These are phyloP conservation scores for Annona squamosa DNA, from an alignment of 164 flowering plant species.

Conservation along the genomic window DNA sequence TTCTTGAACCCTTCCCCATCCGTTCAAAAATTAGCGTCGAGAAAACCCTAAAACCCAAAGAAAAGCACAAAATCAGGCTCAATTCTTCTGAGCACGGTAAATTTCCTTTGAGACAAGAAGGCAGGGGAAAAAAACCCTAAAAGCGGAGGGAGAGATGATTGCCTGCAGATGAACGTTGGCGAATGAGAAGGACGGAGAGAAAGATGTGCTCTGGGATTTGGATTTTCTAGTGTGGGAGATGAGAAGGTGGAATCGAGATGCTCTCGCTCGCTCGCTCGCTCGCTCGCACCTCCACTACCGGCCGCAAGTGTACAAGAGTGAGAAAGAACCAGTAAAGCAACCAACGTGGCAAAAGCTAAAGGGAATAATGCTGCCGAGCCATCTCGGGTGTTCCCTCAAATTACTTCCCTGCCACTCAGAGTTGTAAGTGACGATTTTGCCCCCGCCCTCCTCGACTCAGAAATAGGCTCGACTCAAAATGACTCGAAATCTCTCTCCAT, in stretches of 20 bases:
- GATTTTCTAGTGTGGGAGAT: not conserved
- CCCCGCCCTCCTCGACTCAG: not conserved
- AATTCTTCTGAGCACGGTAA: not conserved
- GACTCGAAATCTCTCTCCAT: too few relatives aligned
- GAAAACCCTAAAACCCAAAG: conserved; percentile 9
- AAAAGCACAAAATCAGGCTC: conserved; percentile 5
- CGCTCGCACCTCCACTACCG: not conserved
- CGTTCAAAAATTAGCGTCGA: conserved; percentile 8
- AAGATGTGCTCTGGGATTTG: not conserved
- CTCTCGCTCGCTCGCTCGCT: not conserved
- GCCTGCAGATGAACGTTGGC: not conserved
- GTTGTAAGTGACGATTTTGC: not conserved
- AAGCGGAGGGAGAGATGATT: not conserved
- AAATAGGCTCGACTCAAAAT: too few relatives aligned
- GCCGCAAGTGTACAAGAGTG: not conserved
- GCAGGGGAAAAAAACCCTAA: not conserved
- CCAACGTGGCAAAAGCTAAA: conserved; percentile 23
- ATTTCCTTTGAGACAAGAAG: not conserved
- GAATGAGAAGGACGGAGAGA: conserved; percentile 1
- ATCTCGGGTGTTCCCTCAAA: not conserved
- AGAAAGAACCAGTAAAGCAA: conserved; percentile 7
- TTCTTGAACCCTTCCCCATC: conserved; percentile 70
- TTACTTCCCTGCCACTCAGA: not conserved
- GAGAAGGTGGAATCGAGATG: not conserved
- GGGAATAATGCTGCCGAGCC: conserved; percentile 3